Conservation (phyloP, 2,329 filamentous ascomycete genomes). For the Penicillium sclerotigenum region DNA sequence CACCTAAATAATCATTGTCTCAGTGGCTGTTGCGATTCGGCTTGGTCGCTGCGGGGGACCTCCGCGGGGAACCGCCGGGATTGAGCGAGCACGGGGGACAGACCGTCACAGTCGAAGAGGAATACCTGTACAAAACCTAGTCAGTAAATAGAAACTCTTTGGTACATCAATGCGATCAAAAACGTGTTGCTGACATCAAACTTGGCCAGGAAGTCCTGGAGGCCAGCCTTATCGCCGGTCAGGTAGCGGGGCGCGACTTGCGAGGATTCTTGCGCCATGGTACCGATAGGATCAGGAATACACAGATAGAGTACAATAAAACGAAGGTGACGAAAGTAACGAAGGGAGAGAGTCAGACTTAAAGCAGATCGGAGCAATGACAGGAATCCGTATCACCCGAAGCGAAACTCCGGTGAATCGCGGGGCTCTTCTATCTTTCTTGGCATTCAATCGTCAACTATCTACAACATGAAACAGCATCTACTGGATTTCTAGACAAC, state of each 20-base stretch:
- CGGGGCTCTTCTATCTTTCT: slow-evolving; percentile 11
- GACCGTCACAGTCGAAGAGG: slow-evolving; percentile 96
- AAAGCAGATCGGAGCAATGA: background rate
- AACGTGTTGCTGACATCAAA: slow-evolving; percentile 74
- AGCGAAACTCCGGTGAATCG: slow-evolving; percentile 22
- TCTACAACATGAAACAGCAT: background rate
- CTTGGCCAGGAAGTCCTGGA: slow-evolving; percentile 78
- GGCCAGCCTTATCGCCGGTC: slow-evolving; percentile 72
- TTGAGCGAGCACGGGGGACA: slow-evolving; percentile 23
- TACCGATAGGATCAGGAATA: background rate
- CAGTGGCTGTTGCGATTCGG: slow-evolving; percentile 31
- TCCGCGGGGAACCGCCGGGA: slow-evolving; percentile 1
- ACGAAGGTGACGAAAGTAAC: background rate
- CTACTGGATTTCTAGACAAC: background rate
- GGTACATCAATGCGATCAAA: background rate
- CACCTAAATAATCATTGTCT: slow-evolving; percentile 60
- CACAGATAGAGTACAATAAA: background rate
- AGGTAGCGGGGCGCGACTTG: slow-evolving; percentile 55
- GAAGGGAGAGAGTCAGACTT: background rate
- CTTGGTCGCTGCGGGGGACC: background rate
- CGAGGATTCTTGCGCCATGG: slow-evolving; percentile 11
- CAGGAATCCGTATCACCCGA: slow-evolving; percentile 14
- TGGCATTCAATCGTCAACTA: background rate
- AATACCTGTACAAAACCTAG: slow-evolving; percentile 63
- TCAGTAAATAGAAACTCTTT: slow-evolving; percentile 14